A percentile compares a stretch with the other conserved stretches of the same genome.
These are phyloP conservation scores for Kazachstania psychrophila DNA, from an alignment of 805 yeast genomes.

Conservation along the genomic window DNA sequence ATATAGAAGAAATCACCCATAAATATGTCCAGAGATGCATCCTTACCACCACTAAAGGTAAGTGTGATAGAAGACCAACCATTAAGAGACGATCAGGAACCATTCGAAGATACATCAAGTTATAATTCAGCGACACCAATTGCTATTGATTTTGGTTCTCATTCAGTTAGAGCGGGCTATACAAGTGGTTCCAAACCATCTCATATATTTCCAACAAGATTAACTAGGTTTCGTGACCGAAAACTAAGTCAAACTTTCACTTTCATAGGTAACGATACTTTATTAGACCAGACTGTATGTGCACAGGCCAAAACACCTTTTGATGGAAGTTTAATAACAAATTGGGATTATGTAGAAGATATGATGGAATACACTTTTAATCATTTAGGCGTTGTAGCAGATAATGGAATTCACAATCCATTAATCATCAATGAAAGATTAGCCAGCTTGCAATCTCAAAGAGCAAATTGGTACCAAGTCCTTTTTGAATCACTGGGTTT, in stretches of 20 bases:
- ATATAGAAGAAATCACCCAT: too few relatives aligned
- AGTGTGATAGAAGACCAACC: conserved; percentile 23
- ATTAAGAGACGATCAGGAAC: conserved; percentile 27
- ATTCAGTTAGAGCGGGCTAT: conserved; percentile 50
- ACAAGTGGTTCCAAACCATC: conserved; percentile 40
- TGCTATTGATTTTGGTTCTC: conserved; percentile 79
- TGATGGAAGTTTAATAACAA: conserved; percentile 79
- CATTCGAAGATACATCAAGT: conserved; percentile 22
- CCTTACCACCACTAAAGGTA: conserved; percentile 23
- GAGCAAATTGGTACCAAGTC: conserved; percentile 68
- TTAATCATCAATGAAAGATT: conserved; percentile 70
- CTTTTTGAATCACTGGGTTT: conserved; percentile 75
- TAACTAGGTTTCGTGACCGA: conserved; percentile 74
- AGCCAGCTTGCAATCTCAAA: conserved; percentile 60
- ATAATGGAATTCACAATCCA: conserved; percentile 61
- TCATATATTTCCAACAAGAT: conserved; percentile 56
- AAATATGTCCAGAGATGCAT: conserved; percentile 20
- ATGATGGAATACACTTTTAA: conserved; percentile 76
- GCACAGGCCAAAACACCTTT: conserved; percentile 69
- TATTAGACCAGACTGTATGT: conserved; percentile 58
- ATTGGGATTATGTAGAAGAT: conserved; percentile 85
- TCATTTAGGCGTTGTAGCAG: conserved; percentile 57
- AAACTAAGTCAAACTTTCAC: conserved; percentile 53
- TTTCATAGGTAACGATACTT: conserved; percentile 75
- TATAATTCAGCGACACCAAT: conserved; percentile 48